Base-by-base conservation (phyloP, 441 rosid species). In the Aleurites moluccanus region DNA sequence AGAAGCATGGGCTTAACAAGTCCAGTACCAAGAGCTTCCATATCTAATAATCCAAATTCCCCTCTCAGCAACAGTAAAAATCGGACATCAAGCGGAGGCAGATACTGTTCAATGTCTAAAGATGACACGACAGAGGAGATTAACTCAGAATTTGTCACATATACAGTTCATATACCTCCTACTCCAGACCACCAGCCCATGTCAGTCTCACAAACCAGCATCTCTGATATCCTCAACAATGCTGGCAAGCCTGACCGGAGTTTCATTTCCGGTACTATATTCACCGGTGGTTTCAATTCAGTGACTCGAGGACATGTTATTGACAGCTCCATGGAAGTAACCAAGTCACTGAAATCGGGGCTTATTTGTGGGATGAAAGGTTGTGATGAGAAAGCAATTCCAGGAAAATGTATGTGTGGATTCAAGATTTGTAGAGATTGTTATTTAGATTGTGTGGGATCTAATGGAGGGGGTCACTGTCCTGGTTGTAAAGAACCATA, bases 401-500 rank as follows among this genome's bases (percentile, higher is more conserved):
- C 85, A 64, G 88, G 85, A 55, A 86, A 84, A 72, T 93, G 97
- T 50, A 96, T 86, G 47, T 91, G 98, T 62, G 91, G 91, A 64
- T 91, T 88, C 80, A 86, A 60, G 71, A 89, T 93, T 66, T 91
- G 98, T 20, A 83, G 83, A 69, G 97, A 90, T 42, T 91, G 97
- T 80, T 91, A 85, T 80, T 79, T 87, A 68, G 98, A 91, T 55
- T 81, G 86, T 55, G 74, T 85, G 45, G 87, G 84, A 7, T 47
- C 60, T 61, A 84, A 72, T 47, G 95, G 90, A 67, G 91, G 86
- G 44, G 95, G 90, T 0, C 84, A 49, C 45, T 93, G 97, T 80
- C 89, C 93, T 28, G 95, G 98, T 11, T 93, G 98, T 67, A 91
- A 93, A 79, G 96, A 92, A 67, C 85, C 91, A 5, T 91, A 88